Evolutionary conservation across 23 red algal genomes (phyloP), one percentile per base, ranked within the genome.

Genomic region (Chondrus crispus): DNA sequence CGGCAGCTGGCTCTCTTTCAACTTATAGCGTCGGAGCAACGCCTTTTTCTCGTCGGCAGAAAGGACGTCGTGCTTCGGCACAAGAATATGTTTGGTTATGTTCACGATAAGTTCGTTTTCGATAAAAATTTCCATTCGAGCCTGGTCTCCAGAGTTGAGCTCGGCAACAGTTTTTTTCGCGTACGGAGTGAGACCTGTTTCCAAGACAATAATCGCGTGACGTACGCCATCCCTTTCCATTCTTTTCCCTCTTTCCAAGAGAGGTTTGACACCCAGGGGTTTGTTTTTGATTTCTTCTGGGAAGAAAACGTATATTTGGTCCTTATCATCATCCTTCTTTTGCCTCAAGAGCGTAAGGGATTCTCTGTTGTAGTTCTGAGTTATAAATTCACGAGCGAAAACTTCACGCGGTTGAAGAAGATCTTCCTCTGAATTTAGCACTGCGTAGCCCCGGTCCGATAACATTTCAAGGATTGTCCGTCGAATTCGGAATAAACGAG

Each of bases 291-390:
- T 49, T 62, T 98, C 96, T 14, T 88, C 77, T 40, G 96, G 96
- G 60, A 98, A 98, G 73, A 98, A 98, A 10, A 98, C 91, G 71
- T 96, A 96, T 7, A 98, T 95, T 73, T 98, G 93, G 83, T 96
- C 93, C 13, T 44, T 68, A 12, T 82, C 52, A 47, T 98, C 85
- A 41, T 68, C 73, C 11, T 87, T 68, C 41, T 94, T 85, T 71
- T 96, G 94, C 19, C 91, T 49, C 19, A 98, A 64, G 71, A 98
- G 88, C 2, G 93, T 94, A 35, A 98, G 80, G 2, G 94, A 94
- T 79, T 98, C 93, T 24, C 94, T 73, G 43, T 91, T 85, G 74
- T 72, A 93, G 46, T 88, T 88, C 47, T 51, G 45, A 20, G 89
- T 73, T 64, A 33, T 38, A 44, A 98, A 91, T 36, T 89, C 75